Evolutionary conservation across 192 early-diverging fungal genomes (phyloP).

Genomic region (Coemansia interrupta): DNA sequence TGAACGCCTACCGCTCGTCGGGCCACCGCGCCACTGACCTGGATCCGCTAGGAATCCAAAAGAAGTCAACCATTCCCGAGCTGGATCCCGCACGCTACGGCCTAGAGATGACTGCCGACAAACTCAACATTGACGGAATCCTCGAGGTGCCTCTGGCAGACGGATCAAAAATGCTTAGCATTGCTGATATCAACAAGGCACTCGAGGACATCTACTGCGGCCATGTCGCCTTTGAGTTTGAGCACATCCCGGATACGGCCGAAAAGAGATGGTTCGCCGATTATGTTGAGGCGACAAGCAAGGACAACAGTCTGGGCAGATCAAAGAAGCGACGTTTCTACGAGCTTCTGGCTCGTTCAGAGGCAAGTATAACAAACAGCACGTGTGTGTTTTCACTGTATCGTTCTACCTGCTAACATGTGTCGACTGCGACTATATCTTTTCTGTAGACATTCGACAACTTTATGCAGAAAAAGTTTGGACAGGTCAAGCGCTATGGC

Average conservation of each 20-base stretch:
- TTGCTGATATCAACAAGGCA: slow-evolving; percentile 68
- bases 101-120: slow-evolving; percentile 55
- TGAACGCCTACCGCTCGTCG: slow-evolving; percentile 71
- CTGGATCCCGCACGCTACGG: slow-evolving; percentile 85
- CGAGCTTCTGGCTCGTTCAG: slow-evolving; percentile 71
- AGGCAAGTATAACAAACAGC: slow-evolving; percentile 54
- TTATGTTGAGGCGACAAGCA: slow-evolving; percentile 65
- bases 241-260: slow-evolving; percentile 80
- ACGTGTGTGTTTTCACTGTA: neutral
- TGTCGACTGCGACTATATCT: slow-evolving; percentile 6
- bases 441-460: slow-evolving; percentile 80
- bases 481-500: slow-evolving; percentile 93
- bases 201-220: slow-evolving; percentile 72
- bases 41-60: slow-evolving; percentile 77
- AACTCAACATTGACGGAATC: slow-evolving; percentile 73
- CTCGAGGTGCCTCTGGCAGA: slow-evolving; percentile 58
- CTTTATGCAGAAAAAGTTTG: slow-evolving; percentile 97
- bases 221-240: slow-evolving; percentile 92
- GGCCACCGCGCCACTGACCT: slow-evolving; percentile 82
- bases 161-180: slow-evolving; percentile 54
- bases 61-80: slow-evolving; percentile 57
- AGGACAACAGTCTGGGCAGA: slow-evolving; percentile 9
- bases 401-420: neutral
- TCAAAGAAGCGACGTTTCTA: slow-evolving; percentile 70
- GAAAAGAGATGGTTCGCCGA: slow-evolving; percentile 88